Conservation (phyloP, 2,329 filamentous ascomycete species). For the Didymosphaeria variabile region DNA sequence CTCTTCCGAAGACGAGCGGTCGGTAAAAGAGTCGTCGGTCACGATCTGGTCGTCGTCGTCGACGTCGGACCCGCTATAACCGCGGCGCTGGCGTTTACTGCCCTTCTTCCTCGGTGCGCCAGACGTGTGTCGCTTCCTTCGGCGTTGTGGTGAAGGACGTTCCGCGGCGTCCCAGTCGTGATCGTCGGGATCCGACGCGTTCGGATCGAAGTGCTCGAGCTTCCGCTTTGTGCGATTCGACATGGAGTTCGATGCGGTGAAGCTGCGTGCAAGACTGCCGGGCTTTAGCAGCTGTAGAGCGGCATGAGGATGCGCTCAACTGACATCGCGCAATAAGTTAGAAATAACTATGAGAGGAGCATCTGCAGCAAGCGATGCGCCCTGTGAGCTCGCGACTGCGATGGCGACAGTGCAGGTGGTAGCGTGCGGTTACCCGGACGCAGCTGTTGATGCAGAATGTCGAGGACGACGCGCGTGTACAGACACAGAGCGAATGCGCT, state of each 20-base stretch:
- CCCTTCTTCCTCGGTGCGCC: slow-evolving; percentile 37
- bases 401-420: slow-evolving; percentile 28
- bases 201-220: slow-evolving; percentile 48
- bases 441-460: slow-evolving; percentile 27
- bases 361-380: slow-evolving; percentile 33
- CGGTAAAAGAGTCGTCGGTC: slow-evolving; percentile 55
- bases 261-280: slow-evolving; percentile 29
- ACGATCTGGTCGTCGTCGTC: slow-evolving; percentile 59
- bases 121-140: slow-evolving; percentile 38
- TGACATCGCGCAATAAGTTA: slow-evolving; percentile 33
- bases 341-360: slow-evolving; percentile 26
- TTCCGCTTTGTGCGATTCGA: slow-evolving; percentile 52
- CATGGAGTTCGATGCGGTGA: slow-evolving; percentile 42
- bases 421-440: slow-evolving; percentile 27
- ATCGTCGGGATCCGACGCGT: slow-evolving; percentile 51
- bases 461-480: slow-evolving; percentile 24
- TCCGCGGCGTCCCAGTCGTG: slow-evolving; percentile 47
- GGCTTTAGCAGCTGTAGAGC: slow-evolving; percentile 29
- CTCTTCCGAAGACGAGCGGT: slow-evolving; percentile 54
- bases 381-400: slow-evolving; percentile 34
- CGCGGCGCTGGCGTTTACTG: slow-evolving; percentile 46
- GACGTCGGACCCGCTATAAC: slow-evolving; percentile 46
- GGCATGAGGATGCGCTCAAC: slow-evolving; percentile 27
- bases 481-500: slow-evolving; percentile 23
- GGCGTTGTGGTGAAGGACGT: slow-evolving; percentile 41